Conservation (phyloP, 768 basidiomycete species). For the Hirschioporus abietinus region DNA sequence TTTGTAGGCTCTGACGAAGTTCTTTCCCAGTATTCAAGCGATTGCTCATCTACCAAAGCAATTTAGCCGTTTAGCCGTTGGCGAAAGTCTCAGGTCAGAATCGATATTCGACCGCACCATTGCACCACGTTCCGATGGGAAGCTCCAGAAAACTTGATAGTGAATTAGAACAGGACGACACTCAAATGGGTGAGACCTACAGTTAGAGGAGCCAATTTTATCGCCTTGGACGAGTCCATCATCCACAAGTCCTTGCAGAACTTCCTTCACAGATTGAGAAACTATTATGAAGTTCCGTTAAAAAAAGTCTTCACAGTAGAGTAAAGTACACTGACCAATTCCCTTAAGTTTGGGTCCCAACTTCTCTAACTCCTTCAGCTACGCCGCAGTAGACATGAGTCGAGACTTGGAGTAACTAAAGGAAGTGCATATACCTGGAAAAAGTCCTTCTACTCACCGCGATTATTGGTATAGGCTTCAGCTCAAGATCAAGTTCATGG, state of each 20-base stretch:
- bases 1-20: slow-evolving; percentile 32
- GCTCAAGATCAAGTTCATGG: neutral
- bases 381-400: slow-evolving; percentile 9
- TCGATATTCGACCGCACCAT: slow-evolving; percentile 37
- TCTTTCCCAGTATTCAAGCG: slow-evolving; percentile 48
- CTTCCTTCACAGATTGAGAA: slow-evolving; percentile 88
- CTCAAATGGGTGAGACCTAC: slow-evolving; percentile 38
- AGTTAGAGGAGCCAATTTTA: slow-evolving; percentile 94
- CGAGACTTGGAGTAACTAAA: neutral
- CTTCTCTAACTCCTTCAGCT: slow-evolving; percentile 93
- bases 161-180: slow-evolving; percentile 6
- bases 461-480: neutral
- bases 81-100: neutral
- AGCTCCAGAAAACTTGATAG: slow-evolving; percentile 85
- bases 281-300: slow-evolving; percentile 37
- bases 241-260: slow-evolving; percentile 80
- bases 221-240: slow-evolving; percentile 83
- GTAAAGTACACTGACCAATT: slow-evolving; percentile 54
- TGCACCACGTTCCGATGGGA: slow-evolving; percentile 83
- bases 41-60: slow-evolving; percentile 44
- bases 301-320: neutral
- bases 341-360: slow-evolving; percentile 85
- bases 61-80: slow-evolving; percentile 8
- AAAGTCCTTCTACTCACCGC: slow-evolving; percentile 64
- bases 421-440: slow-evolving; percentile 46